These are phyloP conservation scores for Papiliotrema fonsecae DNA, from an alignment of 1,284 basidiomycete genomes.

Conservation along the genomic window DNA sequence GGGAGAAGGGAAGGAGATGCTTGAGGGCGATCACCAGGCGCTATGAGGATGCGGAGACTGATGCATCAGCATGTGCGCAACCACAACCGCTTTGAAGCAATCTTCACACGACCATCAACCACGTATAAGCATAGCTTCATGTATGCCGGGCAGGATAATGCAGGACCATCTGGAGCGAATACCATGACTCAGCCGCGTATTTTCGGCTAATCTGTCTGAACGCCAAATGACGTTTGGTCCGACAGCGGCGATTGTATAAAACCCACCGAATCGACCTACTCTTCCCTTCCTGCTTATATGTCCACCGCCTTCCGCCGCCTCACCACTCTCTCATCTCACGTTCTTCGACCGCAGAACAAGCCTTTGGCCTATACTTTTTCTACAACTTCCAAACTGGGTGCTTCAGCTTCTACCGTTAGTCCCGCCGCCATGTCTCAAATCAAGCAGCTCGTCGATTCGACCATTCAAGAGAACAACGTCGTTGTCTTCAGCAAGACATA, in stretches of 20 bases:
- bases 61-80: background rate
- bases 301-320: conserved; percentile 1
- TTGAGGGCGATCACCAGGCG: background rate
- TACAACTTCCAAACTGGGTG: conserved; percentile 42
- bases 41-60: background rate
- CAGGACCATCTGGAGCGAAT: too few relatives aligned
- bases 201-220: too few relatives aligned
- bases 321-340: background rate
- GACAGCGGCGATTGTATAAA: background rate
- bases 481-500: conserved; percentile 46
- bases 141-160: too few relatives aligned
- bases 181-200: too few relatives aligned
- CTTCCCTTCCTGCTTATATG: background rate
- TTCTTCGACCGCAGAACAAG: background rate
- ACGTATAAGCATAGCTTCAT: too few relatives aligned
- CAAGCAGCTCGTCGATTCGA: conserved; percentile 41
- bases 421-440: conserved; percentile 29
- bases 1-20: background rate
- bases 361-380: background rate
- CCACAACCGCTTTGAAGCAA: background rate
- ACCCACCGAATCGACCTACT: background rate
- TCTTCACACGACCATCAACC: too few relatives aligned
- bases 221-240: too few relatives aligned
- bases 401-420: conserved; percentile 26
- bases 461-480: conserved; percentile 44